Evolutionary conservation across 257 asterid species (phyloP).

Genomic region (Lycium ferocissimum): DNA sequence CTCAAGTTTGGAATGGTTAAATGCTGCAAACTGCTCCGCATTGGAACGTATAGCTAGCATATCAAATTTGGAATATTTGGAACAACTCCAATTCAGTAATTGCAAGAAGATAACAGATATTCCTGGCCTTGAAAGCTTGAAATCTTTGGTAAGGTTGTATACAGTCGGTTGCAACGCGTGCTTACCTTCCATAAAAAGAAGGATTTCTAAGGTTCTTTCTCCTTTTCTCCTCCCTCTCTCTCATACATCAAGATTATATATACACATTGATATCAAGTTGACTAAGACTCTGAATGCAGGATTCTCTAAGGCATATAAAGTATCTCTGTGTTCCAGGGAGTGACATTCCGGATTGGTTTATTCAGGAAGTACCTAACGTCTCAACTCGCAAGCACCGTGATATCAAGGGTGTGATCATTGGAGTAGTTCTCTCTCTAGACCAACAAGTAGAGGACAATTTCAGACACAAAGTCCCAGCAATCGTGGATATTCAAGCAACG

Average conservation of each 20-base stretch:
- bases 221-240: not conserved
- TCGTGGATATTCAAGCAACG: slow-evolving; percentile 38
- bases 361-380: slow-evolving; percentile 33
- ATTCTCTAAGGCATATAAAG: slow-evolving; percentile 34
- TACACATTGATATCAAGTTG: not conserved
- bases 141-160: slow-evolving; percentile 41
- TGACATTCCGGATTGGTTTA: slow-evolving; percentile 45
- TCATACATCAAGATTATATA: not conserved
- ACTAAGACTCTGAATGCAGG: slow-evolving; percentile 34
- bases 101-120: slow-evolving; percentile 27
- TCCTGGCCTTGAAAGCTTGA: slow-evolving; percentile 42
- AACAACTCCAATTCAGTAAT: not conserved
- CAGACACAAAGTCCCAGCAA: slow-evolving; percentile 34
- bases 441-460: slow-evolving; percentile 34
- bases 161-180: slow-evolving; percentile 37
- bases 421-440: slow-evolving; percentile 38
- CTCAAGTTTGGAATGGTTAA: slow-evolving; percentile 14
- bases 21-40: slow-evolving; percentile 33
- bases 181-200: slow-evolving; percentile 26
- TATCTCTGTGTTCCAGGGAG: slow-evolving; percentile 42
- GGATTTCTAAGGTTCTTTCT: slow-evolving; percentile 40
- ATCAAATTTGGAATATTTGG: not conserved
- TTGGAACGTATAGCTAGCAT: not conserved
- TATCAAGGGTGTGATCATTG: slow-evolving; percentile 39
- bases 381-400: slow-evolving; percentile 32